phyloP scores from a whole-genome alignment of 306 rosid species.

The Lablab purpureus region DNA sequence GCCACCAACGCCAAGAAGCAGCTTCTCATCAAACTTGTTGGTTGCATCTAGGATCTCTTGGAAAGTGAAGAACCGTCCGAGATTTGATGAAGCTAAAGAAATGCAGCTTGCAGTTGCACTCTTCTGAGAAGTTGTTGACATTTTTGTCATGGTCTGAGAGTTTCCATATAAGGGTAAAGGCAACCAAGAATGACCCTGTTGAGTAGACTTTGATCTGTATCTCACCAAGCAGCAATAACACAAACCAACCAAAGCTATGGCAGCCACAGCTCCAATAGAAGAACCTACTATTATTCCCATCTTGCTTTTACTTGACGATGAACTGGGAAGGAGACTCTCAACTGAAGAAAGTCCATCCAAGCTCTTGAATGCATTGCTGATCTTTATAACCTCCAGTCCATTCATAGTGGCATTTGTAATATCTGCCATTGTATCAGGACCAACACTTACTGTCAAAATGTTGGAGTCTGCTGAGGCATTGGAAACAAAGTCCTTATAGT shows the following conservation, averaged over 20 bases:
- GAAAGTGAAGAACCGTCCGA: conserved; percentile 81
- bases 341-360: conserved; percentile 73
- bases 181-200: conserved; percentile 78
- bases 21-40: conserved; percentile 84
- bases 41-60: conserved; percentile 90
- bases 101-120: conserved; percentile 92
- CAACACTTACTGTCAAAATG: conserved; percentile 84
- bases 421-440: conserved; percentile 82
- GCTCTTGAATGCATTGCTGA: conserved; percentile 74
- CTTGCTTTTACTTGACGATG: conserved; percentile 55
- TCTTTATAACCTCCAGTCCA: conserved; percentile 85
- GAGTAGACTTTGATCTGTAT: conserved; percentile 62
- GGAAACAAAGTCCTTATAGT: conserved; percentile 74
- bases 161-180: conserved; percentile 85
- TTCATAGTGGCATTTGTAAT: conserved; percentile 74
- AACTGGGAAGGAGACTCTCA: conserved; percentile 62
- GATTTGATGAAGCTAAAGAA: conserved; percentile 79
- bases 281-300: conserved; percentile 60
- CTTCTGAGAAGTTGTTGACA: conserved; percentile 85
- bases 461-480: conserved; percentile 54
- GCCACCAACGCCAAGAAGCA: conserved; percentile 95
- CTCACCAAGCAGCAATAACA: conserved; percentile 59
- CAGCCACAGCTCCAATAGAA: conserved; percentile 58
- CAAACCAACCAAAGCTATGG: conserved; percentile 59
- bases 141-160: conserved; percentile 88